Base-by-base conservation (phyloP, 495 filamentous ascomycete genomes). In the Tuber calosporum region DNA sequence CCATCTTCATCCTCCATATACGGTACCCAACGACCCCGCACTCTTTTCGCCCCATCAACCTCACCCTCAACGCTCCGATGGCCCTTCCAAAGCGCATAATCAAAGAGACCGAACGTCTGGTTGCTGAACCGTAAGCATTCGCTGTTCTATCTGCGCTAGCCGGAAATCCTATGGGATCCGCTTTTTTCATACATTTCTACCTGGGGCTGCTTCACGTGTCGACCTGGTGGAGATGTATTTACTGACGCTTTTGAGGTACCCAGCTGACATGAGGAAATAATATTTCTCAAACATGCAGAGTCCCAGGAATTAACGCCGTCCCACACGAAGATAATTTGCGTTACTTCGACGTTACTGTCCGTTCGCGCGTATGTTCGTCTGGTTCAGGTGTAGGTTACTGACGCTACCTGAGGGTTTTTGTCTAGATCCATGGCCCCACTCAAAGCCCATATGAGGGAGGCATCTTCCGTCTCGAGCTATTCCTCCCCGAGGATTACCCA, bases 261-360 rank as follows among this genome's bases (percentile, higher is more conserved):
- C 38, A 66, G 45, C 66, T 62, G 67, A 68, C 68, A 38, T 66
- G 15, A 68, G 30, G 42, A 38, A 37, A 53, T 70, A 62, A 62
- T 17, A 17, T 30, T 34, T 62, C 34, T 62, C 53, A 34, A 62
- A 43, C 53, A 69, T 72, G 68, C 79, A 97, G 94, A 66, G 95
- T 98, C 30, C 93, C 93, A 39, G 95, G 95, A 73, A 99, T 99
- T 84, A 97, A 92, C 76, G 95, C 95, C 38, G 87, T 97, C 73
- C 96, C 96, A n/a, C 95, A 98, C 82, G 94, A 97, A 82, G 95
- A 99, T 78, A 99, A 99, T 83, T 87, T 97, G 68, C 88, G 95
- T 70, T 98, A 99, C 83, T 99, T 99, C 81, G 96, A 98, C 82
- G 95, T 99, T 73, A 92, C 89, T 45, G 80, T 82, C 67, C 48